Evolutionary conservation across 768 basidiomycete genomes (phyloP).

Genomic region (Serendipita sp.): DNA sequence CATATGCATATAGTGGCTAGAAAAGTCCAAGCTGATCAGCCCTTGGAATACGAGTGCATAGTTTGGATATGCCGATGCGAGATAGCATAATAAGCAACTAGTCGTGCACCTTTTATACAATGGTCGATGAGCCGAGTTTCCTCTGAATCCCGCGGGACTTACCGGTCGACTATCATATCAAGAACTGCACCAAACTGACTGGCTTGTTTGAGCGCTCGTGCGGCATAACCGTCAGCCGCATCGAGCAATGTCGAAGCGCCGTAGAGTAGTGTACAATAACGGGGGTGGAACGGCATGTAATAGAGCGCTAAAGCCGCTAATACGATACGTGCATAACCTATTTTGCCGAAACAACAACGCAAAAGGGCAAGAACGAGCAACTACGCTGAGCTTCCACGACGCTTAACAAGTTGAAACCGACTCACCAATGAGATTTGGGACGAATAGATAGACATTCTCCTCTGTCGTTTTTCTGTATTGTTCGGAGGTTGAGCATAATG

Average conservation of each 20-base stretch:
- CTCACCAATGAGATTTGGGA: constrained; percentile 30
- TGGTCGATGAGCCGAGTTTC: neutral
- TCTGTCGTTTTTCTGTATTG: constrained; percentile 8
- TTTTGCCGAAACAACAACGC: neutral
- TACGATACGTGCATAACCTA: constrained; percentile 28
- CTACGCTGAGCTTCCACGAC: neutral
- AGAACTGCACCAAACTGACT: constrained; percentile 32
- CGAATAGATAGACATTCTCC: constrained; percentile 34
- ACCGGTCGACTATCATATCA: constrained; percentile 37
- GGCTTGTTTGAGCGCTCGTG: constrained; percentile 28
- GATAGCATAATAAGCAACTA: constrained; percentile 30
- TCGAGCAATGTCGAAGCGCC: constrained; percentile 29
- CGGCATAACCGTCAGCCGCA: constrained; percentile 31
- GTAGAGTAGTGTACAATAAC: constrained; percentile 28
- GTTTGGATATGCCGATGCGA: constrained; percentile 25
- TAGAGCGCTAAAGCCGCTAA: constrained; percentile 27
- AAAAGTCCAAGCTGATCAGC: constrained; percentile 33
- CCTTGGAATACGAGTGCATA: constrained; percentile 30
- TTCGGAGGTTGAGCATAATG: neutral
- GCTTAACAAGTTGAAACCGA: neutral
- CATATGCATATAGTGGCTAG: constrained; percentile 36
- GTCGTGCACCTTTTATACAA: constrained; percentile 26
- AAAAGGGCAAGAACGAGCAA: neutral
- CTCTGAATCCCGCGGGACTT: constrained; percentile 6
- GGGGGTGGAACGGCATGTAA: constrained; percentile 30